A percentile compares a stretch with the other conserved stretches of the same genome.
Conservation (phyloP, 257 asterid genomes). For the Solanum microdontum region DNA sequence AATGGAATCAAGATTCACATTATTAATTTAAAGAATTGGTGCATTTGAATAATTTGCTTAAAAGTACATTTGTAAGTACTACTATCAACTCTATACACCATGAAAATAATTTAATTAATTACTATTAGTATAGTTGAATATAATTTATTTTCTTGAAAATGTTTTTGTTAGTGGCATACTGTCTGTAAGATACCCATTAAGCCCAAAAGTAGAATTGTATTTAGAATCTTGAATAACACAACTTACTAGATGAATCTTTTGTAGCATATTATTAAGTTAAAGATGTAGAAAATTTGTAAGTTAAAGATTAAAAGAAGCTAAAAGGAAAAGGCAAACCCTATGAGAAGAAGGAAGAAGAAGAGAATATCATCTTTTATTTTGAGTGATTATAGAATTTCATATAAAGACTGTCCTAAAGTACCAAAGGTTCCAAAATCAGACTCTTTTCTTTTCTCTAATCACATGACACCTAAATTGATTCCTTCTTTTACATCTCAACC, state of each 20-base stretch:
- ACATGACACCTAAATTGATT: constrained; percentile 22
- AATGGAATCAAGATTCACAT: constrained; percentile 3
- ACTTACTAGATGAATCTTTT: constrained; percentile 21
- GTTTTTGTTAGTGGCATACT: not conserved
- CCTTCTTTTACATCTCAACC: not conserved
- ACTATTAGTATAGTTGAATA: not conserved
- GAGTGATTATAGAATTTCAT: constrained; percentile 10
- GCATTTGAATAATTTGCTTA: not conserved
- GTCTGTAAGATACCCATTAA: not conserved
- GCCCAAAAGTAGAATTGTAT: not conserved
- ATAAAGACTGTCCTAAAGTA: constrained; percentile 10
- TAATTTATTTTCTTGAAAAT: not conserved
- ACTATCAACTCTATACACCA: not conserved
- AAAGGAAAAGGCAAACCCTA: constrained; percentile 18
- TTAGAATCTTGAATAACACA: constrained; percentile 1
- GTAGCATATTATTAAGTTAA: not conserved
- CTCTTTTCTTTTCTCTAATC: constrained; percentile 27
- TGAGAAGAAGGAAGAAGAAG: constrained; percentile 24
- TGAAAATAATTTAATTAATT: not conserved
- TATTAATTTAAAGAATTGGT: not conserved
- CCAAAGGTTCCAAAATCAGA: constrained; percentile 26
- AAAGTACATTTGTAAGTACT: constrained; percentile 3
- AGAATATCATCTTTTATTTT: constrained; percentile 39
- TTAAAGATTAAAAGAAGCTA: constrained; percentile 12
- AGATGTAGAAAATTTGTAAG: constrained; percentile 18